Base-by-base conservation (phyloP, 2,329 filamentous ascomycete species). In the Mycosphaerelloides madeirae region DNA sequence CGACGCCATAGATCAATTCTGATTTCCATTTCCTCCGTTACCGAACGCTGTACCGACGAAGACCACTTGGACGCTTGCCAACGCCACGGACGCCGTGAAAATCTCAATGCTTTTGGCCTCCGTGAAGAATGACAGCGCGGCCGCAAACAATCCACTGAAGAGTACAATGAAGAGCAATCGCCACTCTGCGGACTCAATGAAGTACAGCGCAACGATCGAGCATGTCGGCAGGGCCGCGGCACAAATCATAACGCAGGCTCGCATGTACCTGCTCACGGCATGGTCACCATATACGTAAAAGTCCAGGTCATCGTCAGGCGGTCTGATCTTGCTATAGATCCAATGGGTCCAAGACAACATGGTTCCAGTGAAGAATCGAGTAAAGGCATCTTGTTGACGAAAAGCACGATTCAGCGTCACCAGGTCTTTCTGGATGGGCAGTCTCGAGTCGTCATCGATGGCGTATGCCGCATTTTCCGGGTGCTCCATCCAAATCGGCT, bases 41-140 rank as follows among this genome's bases (percentile, higher is more conserved):
- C 50, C 50, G 32, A 53, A 48, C 12, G 44, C 44, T 8, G 56
- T 59, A 11, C 56, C 56, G 3, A 59, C 53, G 46, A 57, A 59
- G 4, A 59, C 56, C 3, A 60, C 57, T 33, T 60, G 57, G 6
- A 60, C 57, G 9, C 41, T 46, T 12, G 57, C 56, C 43, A 57
- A 38, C 3, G 56, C 53, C 4, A 51, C 53, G 29, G 50, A 51
- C 1, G 52, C 56, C 25, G 53, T 55, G 29, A 59, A 57, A 9
- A 59, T 49, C 31, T 60, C 54, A n/a, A 59, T 51, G 13, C 51
- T 46, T 15, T 47, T 51, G 3, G 57, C 56, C 15, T 53, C 47
- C 0, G 53, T 59, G 31, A 58, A 57, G 11, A 57, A 31, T 3
- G 53, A 48, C 25, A 59, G 28, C 3, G 43, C 48, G 2, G 44